Evolutionary conservation across 805 yeast species (phyloP).

Genomic region (Wickerhamiella parazyma): DNA sequence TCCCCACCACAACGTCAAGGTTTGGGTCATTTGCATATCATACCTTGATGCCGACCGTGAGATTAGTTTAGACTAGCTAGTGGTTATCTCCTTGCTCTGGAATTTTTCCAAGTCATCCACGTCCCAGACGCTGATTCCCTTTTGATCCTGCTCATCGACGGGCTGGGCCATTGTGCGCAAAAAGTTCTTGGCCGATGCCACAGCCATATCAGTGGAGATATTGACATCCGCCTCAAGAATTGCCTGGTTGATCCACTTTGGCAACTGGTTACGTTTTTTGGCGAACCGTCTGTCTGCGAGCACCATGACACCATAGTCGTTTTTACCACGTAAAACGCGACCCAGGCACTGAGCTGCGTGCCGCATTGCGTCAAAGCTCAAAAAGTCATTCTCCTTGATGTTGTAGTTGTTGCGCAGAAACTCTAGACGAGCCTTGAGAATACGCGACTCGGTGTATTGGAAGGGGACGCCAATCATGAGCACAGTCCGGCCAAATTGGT

Average conservation of each 20-base stretch:
- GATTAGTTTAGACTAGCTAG: constrained; percentile 4
- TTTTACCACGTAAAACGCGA: constrained; percentile 92
- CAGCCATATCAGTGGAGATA: constrained; percentile 92
- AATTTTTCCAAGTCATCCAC: constrained; percentile 29
- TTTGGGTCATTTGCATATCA: constrained; percentile 86
- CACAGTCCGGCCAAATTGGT: constrained; percentile 94
- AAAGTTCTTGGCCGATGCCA: constrained; percentile 87
- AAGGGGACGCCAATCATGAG: constrained; percentile 98
- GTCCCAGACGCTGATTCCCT: constrained; percentile 91
- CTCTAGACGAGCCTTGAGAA: constrained; percentile 86
- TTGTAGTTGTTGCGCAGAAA: constrained; percentile 86
- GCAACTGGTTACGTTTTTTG: constrained; percentile 72
- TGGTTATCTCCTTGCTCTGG: constrained; percentile 9
- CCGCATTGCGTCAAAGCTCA: constrained; percentile 98
- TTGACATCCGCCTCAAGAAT: constrained; percentile 82
- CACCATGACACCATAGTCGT: constrained; percentile 98
- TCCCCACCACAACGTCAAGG: constrained; percentile 37
- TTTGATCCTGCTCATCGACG: constrained; percentile 72
- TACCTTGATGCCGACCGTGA: constrained; percentile 91
- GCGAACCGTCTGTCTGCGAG: constrained; percentile 89
- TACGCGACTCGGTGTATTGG: constrained; percentile 95
- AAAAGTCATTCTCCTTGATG: constrained; percentile 83
- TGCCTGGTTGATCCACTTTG: constrained; percentile 95
- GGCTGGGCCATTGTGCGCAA: constrained; percentile 92
- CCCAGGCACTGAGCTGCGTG: constrained; percentile 99